A percentile compares a stretch with the other conserved stretches of the same genome.
Conservation (phyloP, 148 eudicot species). For the Gaultheria prostrata region DNA sequence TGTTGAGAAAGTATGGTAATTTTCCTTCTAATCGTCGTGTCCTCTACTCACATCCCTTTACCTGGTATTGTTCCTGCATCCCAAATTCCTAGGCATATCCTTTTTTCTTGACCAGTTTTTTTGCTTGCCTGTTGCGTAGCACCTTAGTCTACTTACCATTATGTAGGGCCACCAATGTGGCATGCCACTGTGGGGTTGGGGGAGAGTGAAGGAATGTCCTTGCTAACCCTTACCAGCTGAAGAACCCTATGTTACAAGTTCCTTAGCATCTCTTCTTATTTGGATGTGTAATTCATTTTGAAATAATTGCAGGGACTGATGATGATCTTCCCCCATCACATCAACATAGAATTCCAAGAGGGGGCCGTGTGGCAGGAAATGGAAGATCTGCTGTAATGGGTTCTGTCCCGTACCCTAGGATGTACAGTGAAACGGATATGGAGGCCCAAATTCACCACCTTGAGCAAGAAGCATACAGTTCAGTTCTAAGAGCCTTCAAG, state of each 20-base stretch:
- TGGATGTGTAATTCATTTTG: conserved; percentile 1
- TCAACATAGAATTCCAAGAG: conserved; percentile 46
- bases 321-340: conserved; percentile 63
- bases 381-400: conserved; percentile 49
- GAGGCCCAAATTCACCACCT: conserved; percentile 59
- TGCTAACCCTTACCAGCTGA: neutral
- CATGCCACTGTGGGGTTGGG: neutral
- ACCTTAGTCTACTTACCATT: neutral
- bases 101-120: neutral
- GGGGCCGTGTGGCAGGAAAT: conserved; percentile 49
- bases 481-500: conserved; percentile 68
- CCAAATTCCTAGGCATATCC: neutral
- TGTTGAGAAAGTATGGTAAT: neutral
- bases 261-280: neutral
- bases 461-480: conserved; percentile 69
- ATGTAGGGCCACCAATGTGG: neutral
- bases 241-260: neutral
- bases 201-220: neutral
- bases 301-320: conserved; percentile 54
- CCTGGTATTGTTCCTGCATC: neutral
- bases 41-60: neutral
- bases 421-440: conserved; percentile 54
- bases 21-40: neutral
- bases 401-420: conserved; percentile 43
- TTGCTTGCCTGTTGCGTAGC: neutral